Evolutionary conservation across 345 rosid genomes (phyloP), one percentile per base, ranked within the genome.

Genomic region (Eutrema heterophyllum): DNA sequence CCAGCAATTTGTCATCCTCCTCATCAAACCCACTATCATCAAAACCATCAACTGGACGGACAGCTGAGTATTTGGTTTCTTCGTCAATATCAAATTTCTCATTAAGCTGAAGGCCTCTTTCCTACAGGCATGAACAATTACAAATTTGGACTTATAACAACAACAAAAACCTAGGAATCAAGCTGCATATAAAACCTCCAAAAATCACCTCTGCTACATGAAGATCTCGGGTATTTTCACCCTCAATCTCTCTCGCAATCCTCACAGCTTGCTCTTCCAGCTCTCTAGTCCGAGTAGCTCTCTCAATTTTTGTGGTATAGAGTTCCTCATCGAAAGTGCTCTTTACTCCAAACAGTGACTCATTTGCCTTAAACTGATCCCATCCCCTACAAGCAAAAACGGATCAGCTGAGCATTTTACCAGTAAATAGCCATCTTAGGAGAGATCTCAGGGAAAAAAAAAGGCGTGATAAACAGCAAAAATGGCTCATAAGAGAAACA

Each of bases 191-290:
- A 50, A 56, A 41, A 66, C 13, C 51, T 38, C 76, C 26, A 13
- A 79, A 74, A 50, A 66, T 48, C 70, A 89, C 99, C 93, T 96
- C 98, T 30, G 99, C 98, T 77, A 88, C 78, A 81, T 92, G 99
- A 83, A 85, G 88, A 81, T 96, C 97, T 53, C 74, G 72, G 7
- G 97, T 92, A 10, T 83, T 92, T 79, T 92, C 97, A 45, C 91
- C 87, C 89, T 86, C 96, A 65, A 90, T 96, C 87, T 96, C 99
- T 80, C 81, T 84, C 9, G 99, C 98, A 73, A 96, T 90, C 78
- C 90, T 88, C 63, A 5, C 41, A 64, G 99, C 98, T 83, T 89
- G 82, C 82, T 77, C 90, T 85, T 90, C 97, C 82, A 80, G 59
- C 55, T 86, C 87, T 79, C 78, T 85, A 70, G 18, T 83, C 60